Evolutionary conservation across 345 rosid species (phyloP).

Genomic region (Salix dunnii): DNA sequence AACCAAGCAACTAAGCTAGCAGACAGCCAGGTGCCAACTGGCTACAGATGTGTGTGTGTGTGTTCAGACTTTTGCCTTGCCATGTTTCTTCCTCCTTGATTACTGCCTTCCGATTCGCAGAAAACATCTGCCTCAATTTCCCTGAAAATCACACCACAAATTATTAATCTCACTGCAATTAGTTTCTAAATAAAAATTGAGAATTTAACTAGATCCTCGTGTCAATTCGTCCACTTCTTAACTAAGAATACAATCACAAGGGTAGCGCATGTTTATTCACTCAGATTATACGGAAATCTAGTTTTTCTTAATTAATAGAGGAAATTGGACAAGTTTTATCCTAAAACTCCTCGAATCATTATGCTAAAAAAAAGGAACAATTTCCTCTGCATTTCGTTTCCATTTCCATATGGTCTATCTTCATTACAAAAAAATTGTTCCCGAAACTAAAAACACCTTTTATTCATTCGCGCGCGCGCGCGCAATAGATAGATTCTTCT

Average conservation of each 20-base stretch:
- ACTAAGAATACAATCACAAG: too few relatives aligned
- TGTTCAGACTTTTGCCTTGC: not conserved
- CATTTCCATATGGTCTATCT: constrained; percentile 5
- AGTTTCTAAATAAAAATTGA: too few relatives aligned
- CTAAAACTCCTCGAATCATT: not conserved
- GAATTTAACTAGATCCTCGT: too few relatives aligned
- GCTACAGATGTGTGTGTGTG: constrained; percentile 9
- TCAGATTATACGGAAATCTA: not conserved
- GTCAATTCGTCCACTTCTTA: too few relatives aligned
- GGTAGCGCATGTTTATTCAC: not conserved
- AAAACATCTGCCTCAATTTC: not conserved
- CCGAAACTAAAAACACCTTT: not conserved
- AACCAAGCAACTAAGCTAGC: not conserved
- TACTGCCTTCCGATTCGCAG: constrained; percentile 11
- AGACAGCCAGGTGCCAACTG: constrained; percentile 35
- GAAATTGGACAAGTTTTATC: not conserved
- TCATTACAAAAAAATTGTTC: not conserved
- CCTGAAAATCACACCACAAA: too few relatives aligned
- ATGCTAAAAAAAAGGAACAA: not conserved
- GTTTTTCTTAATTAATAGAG: not conserved
- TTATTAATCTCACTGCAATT: too few relatives aligned
- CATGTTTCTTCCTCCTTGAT: not conserved
- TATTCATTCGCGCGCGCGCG: too few relatives aligned
- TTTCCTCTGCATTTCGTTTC: not conserved
- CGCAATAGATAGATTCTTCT: too few relatives aligned